phyloP scores from a whole-genome alignment of 768 basidiomycete species.

The Pisolithus marmoratus region DNA sequence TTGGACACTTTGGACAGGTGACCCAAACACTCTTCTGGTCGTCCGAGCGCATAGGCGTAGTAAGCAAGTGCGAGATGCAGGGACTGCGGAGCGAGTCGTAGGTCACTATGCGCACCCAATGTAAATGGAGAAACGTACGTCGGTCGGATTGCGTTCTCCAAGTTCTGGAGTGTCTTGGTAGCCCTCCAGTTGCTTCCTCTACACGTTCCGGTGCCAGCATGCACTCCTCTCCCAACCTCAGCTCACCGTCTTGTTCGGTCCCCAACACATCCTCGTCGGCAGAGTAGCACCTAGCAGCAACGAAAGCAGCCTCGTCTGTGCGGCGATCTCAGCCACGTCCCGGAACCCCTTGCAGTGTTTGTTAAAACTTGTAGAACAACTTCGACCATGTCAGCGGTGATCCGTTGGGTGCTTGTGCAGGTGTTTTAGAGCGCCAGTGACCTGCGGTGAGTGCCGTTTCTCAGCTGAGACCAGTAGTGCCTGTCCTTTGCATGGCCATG shows the following conservation, averaged over 20 bases:
- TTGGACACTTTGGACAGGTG: conserved; percentile 53
- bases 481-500: conserved; percentile 57
- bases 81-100: conserved; percentile 39
- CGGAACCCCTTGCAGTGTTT: conserved; percentile 67
- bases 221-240: conserved; percentile 50
- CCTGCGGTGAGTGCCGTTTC: conserved; percentile 67
- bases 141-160: conserved; percentile 41
- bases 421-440: conserved; percentile 57
- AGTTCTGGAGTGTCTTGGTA: conserved; percentile 49
- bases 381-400: conserved; percentile 63
- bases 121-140: conserved; percentile 42
- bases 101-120: not conserved
- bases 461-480: conserved; percentile 76
- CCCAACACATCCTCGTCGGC: conserved; percentile 55
- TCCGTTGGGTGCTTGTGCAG: conserved; percentile 57
- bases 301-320: conserved; percentile 59
- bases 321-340: conserved; percentile 61
- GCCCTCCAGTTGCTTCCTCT: conserved; percentile 50
- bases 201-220: conserved; percentile 47
- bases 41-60: conserved; percentile 72
- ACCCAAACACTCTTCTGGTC: conserved; percentile 56
- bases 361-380: conserved; percentile 78
- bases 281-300: conserved; percentile 45
- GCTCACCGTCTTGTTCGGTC: conserved; percentile 29
- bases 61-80: conserved; percentile 68